These are phyloP conservation scores for Fonsecaea multimorphosa DNA, from an alignment of 2,329 filamentous ascomycete species.

Conservation along the genomic window DNA sequence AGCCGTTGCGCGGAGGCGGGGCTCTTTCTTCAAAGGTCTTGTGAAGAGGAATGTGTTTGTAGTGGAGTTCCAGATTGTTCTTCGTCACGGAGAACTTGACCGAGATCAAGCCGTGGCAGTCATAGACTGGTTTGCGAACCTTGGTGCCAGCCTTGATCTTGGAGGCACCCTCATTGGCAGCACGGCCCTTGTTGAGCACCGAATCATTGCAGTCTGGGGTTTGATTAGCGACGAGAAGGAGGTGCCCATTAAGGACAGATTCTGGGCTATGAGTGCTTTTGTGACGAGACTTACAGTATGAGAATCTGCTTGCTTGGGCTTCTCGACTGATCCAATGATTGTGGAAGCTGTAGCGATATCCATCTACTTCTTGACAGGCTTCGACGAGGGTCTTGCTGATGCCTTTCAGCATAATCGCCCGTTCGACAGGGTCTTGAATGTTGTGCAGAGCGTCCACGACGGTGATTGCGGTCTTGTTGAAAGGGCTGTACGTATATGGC, in stretches of 20 bases:
- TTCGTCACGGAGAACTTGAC: conserved; percentile 40
- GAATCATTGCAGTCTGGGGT: conserved; percentile 36
- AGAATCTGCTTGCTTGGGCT: conserved; percentile 31
- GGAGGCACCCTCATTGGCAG: conserved; percentile 34
- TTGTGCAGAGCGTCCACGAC: conserved; percentile 35
- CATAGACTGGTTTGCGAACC: conserved; percentile 36
- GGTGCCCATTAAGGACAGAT: background rate
- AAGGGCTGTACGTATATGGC: conserved; percentile 28
- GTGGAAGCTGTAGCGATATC: conserved; percentile 38
- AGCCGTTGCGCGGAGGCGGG: conserved; percentile 32
- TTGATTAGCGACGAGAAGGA: background rate
- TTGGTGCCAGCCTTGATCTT: conserved; percentile 31
- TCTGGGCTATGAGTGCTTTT: background rate
- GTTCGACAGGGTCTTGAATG: conserved; percentile 31
- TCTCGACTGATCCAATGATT: conserved; percentile 39
- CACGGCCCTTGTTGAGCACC: conserved; percentile 37
- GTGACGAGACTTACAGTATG: background rate
- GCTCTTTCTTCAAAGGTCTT: conserved; percentile 38
- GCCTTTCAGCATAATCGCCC: conserved; percentile 32
- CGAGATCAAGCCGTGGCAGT: conserved; percentile 34
- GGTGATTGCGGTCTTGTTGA: conserved; percentile 35
- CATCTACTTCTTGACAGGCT: conserved; percentile 32
- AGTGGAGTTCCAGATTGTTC: conserved; percentile 36
- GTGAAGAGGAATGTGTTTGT: conserved; percentile 38
- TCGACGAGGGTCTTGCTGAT: conserved; percentile 36